Evolutionary conservation across 176 grass and related monocot species (phyloP).

Genomic region (Eragrostis nindensis): DNA sequence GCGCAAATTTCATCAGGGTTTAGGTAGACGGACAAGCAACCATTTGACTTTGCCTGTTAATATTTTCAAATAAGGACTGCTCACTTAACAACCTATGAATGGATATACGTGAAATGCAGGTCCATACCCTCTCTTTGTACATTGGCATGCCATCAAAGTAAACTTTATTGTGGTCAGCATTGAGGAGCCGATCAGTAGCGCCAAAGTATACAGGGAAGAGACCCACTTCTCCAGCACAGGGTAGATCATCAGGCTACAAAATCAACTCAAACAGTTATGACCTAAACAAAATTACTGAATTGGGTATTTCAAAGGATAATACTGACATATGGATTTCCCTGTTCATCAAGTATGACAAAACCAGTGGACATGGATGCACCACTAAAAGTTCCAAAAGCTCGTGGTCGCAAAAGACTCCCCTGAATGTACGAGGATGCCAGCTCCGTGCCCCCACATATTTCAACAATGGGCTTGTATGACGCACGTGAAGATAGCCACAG

Average conservation of each 20-base stretch:
- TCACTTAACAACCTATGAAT: not conserved
- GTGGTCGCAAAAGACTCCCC: slow-evolving; percentile 74
- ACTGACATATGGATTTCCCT: slow-evolving; percentile 86
- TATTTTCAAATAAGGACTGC: not conserved
- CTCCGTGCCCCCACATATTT: slow-evolving; percentile 91
- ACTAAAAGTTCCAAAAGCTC: slow-evolving; percentile 87
- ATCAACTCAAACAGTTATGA: slow-evolving; percentile 29
- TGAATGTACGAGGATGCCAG: slow-evolving; percentile 86
- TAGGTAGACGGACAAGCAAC: not conserved
- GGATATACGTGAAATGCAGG: not conserved
- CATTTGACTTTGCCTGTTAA: not conserved
- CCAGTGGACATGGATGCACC: slow-evolving; percentile 77
- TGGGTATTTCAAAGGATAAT: slow-evolving; percentile 15
- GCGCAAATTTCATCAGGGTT: not conserved
- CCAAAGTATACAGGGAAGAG: slow-evolving; percentile 86
- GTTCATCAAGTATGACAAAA: slow-evolving; percentile 88
- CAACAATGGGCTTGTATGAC: slow-evolving; percentile 84
- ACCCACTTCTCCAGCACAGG: slow-evolving; percentile 90
- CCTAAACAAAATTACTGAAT: slow-evolving; percentile 14
- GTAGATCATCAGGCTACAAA: slow-evolving; percentile 78
- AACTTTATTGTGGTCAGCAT: slow-evolving; percentile 85
- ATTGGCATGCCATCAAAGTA: slow-evolving; percentile 96
- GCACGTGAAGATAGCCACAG: slow-evolving; percentile 80
- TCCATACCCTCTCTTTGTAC: slow-evolving; percentile 83
- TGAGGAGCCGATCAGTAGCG: slow-evolving; percentile 73